Conservation (phyloP, 352 stramenopile species). For the Pythium scleroteichum region DNA sequence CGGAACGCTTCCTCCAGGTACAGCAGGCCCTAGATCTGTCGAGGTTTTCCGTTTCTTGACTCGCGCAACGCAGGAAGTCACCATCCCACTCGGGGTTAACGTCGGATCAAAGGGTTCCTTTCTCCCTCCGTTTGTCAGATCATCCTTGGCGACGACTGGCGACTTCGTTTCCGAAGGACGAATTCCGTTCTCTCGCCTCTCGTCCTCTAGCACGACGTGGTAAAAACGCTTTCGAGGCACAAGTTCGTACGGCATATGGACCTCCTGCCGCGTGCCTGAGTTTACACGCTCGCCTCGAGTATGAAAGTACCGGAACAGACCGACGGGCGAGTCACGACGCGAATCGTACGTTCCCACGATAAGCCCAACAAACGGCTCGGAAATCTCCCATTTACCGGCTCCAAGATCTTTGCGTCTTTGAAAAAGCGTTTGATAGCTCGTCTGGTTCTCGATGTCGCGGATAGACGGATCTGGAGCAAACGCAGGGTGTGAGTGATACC, state of each 20-base stretch:
- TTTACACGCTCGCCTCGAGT: constrained; percentile 71
- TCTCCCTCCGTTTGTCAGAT: too few relatives aligned
- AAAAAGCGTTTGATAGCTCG: constrained; percentile 92
- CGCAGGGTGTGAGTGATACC: constrained; percentile 95
- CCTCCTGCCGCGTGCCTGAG: constrained; percentile 43
- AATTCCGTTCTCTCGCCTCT: constrained; percentile 35
- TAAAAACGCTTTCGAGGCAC: constrained; percentile 55
- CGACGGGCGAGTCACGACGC: constrained; percentile 64
- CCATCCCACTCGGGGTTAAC: too few relatives aligned
- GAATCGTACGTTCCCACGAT: constrained; percentile 95
- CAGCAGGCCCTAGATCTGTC: not conserved
- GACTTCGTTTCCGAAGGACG: not conserved
- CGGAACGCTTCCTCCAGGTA: not conserved
- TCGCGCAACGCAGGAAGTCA: not conserved
- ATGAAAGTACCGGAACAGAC: constrained; percentile 87
- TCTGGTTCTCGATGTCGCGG: constrained; percentile 95
- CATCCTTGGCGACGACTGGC: too few relatives aligned
- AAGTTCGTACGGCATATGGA: constrained; percentile 74
- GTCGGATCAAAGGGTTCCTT: too few relatives aligned
- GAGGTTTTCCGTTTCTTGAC: constrained; percentile 16
- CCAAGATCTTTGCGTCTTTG: constrained; percentile 37
- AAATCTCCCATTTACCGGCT: constrained; percentile 27
- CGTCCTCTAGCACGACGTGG: constrained; percentile 45
- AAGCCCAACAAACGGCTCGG: constrained; percentile 92
- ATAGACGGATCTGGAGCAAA: constrained; percentile 93